Percentiles rank a stretch among this genome's conserved stretches.
Evolutionary conservation across 2,329 filamentous ascomycete species (phyloP).

Genomic region (Aureobasidium sp.): DNA sequence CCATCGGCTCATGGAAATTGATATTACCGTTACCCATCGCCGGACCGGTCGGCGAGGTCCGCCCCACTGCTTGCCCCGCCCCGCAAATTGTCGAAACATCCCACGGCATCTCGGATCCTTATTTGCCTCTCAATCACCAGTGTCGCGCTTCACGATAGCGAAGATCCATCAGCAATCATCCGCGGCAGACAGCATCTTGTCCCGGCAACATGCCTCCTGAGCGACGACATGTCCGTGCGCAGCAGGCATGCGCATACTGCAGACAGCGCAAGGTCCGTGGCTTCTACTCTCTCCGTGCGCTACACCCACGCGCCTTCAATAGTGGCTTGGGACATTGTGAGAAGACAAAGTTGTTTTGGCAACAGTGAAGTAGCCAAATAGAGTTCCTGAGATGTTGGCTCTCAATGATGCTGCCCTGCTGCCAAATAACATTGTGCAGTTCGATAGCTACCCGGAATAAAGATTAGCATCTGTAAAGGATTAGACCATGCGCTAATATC

Average conservation of each 20-base stretch:
- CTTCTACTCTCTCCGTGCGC: not conserved
- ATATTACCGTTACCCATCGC: not conserved
- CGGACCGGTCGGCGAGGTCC: not conserved
- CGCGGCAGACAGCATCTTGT: not conserved
- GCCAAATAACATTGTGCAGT: too few relatives aligned
- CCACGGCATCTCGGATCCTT: not conserved
- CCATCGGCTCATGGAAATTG: too few relatives aligned
- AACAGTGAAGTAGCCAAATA: too few relatives aligned
- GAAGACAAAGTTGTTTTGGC: too few relatives aligned
- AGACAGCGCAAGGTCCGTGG: constrained; percentile 17
- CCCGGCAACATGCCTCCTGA: constrained; percentile 11
- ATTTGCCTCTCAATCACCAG: not conserved
- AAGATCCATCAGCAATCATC: not conserved
- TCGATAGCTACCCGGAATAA: too few relatives aligned
- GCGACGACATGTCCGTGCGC: constrained; percentile 15
- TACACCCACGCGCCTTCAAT: too few relatives aligned
- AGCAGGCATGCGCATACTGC: constrained; percentile 16
- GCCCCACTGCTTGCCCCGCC: not conserved
- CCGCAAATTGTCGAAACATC: not conserved
- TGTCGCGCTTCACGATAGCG: not conserved
- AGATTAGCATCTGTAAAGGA: too few relatives aligned
- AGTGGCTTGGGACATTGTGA: too few relatives aligned
- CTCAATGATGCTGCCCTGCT: too few relatives aligned
- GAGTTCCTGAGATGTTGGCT: too few relatives aligned
- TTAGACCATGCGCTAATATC: constrained; percentile 14